Percentiles rank a stretch among this genome's conserved stretches.
phyloP scores from a whole-genome alignment of 2,329 filamentous ascomycete species.

The Alternaria atra region DNA sequence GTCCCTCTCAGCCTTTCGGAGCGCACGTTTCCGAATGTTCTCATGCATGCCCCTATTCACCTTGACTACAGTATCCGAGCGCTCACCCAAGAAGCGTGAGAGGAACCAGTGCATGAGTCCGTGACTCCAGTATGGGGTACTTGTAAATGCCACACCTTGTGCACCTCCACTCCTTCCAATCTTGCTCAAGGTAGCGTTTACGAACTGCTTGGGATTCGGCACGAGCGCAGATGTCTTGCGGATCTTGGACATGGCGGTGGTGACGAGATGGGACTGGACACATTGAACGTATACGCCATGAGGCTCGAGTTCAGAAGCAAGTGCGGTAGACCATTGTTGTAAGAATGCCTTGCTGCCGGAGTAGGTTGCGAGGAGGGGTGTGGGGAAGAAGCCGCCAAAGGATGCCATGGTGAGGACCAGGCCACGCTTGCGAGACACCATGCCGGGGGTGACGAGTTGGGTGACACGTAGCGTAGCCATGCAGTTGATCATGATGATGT shows the following conservation, averaged over 20 bases:
- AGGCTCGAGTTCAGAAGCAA: slow-evolving; percentile 82
- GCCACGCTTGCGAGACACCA: slow-evolving; percentile 84
- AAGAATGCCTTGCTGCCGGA: slow-evolving; percentile 98
- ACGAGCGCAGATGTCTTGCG: slow-evolving; percentile 79
- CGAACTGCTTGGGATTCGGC: slow-evolving; percentile 83
- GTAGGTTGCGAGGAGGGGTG: slow-evolving; percentile 92
- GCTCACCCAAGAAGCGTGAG: slow-evolving; percentile 66
- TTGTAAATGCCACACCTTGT: slow-evolving; percentile 81
- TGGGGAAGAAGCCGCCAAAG: slow-evolving; percentile 91
- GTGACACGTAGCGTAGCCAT: slow-evolving; percentile 88
- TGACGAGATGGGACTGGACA: slow-evolving; percentile 90
- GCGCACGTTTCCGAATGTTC: slow-evolving; percentile 80
- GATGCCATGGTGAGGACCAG: slow-evolving; percentile 97
- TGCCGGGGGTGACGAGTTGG: slow-evolving; percentile 81
- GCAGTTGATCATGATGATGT: slow-evolving; percentile 97
- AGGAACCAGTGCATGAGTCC: slow-evolving; percentile 87
- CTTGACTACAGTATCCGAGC: slow-evolving; percentile 64
- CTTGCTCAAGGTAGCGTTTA: slow-evolving; percentile 79
- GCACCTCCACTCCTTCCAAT: slow-evolving; percentile 80
- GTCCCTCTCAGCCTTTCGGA: slow-evolving; percentile 85
- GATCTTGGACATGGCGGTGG: slow-evolving; percentile 97
- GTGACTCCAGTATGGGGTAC: slow-evolving; percentile 93
- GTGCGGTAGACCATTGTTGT: slow-evolving; percentile 90
- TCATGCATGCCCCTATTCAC: slow-evolving; percentile 78
- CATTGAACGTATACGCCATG: slow-evolving; percentile 89